phyloP scores from a whole-genome alignment of 2,329 filamentous ascomycete species.

The Bimuria novae-zelandiae region DNA sequence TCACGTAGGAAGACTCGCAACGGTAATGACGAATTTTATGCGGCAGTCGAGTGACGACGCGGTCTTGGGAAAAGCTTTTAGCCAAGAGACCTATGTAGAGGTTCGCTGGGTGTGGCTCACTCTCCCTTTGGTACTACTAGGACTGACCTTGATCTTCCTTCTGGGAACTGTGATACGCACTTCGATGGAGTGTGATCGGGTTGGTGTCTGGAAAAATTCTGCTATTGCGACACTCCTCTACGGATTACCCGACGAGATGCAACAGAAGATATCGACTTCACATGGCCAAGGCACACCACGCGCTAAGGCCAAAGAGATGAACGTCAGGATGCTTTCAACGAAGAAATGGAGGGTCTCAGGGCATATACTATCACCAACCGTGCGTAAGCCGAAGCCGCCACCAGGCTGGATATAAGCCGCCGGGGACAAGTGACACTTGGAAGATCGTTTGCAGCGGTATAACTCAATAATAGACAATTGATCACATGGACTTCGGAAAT shows the following conservation, averaged over 20 bases:
- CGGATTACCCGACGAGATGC: slow-evolving; percentile 12
- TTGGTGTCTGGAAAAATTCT: slow-evolving; percentile 37
- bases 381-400: slow-evolving; percentile 6
- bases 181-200: slow-evolving; percentile 12
- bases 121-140: slow-evolving; percentile 27
- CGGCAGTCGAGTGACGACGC: slow-evolving; percentile 15
- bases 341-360: slow-evolving; percentile 14
- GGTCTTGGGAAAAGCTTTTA: slow-evolving; percentile 16
- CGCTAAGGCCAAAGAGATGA: slow-evolving; percentile 8
- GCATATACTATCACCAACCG: not conserved
- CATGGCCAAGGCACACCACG: slow-evolving; percentile 10
- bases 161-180: slow-evolving; percentile 29
- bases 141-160: slow-evolving; percentile 30
- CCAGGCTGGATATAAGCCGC: slow-evolving; percentile 15
- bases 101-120: slow-evolving; percentile 33
- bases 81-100: slow-evolving; percentile 12
- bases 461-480: too few species aligned
- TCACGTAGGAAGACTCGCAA: slow-evolving; percentile 25
- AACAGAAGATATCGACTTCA: slow-evolving; percentile 1
- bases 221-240: slow-evolving; percentile 33
- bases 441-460: too few species aligned
- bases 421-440: too few species aligned
- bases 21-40: slow-evolving; percentile 25
- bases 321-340: slow-evolving; percentile 12
- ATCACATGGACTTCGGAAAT: too few species aligned